Evolutionary conservation across 1,284 basidiomycete species (phyloP).

Genomic region (Ceraceosorus bombacis): DNA sequence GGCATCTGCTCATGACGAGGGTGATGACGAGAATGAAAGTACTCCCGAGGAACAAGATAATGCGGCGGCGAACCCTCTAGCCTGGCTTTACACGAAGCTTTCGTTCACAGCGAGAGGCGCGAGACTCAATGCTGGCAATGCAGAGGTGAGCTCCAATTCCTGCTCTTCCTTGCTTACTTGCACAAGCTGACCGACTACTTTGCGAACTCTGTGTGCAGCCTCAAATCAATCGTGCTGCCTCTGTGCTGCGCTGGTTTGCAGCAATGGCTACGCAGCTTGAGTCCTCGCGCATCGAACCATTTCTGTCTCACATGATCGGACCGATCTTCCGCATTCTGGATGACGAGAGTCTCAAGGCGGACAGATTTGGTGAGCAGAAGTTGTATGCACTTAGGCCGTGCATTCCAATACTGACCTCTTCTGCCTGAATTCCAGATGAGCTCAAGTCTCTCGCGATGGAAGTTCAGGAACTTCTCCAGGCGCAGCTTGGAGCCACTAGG

Average conservation of each 20-base stretch:
- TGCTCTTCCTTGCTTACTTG: neutral
- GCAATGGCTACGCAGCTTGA: conserved; percentile 73
- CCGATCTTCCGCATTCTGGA: conserved; percentile 80
- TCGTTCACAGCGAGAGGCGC: conserved; percentile 68
- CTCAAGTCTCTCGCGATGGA: conserved; percentile 74
- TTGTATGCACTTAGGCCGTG: too few species aligned
- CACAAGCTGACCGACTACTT: neutral
- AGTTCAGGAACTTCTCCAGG: conserved; percentile 77
- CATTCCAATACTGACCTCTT: too few species aligned
- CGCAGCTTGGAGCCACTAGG: conserved; percentile 71
- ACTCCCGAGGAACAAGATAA: conserved; percentile 24
- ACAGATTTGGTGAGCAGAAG: conserved; percentile 53
- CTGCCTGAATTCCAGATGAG: conserved; percentile 58
- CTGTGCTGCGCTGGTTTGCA: conserved; percentile 62
- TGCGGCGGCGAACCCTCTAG: conserved; percentile 57
- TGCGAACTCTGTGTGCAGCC: conserved; percentile 8
- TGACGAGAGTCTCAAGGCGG: conserved; percentile 63
- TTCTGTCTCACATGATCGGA: conserved; percentile 73
- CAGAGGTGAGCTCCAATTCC: neutral
- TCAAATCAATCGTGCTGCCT: conserved; percentile 58
- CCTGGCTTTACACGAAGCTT: conserved; percentile 88
- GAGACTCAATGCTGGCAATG: conserved; percentile 25
- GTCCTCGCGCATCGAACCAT: conserved; percentile 57
- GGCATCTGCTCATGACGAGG: neutral
- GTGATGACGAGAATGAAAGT: conserved; percentile 16